Base-by-base conservation (phyloP, 2,329 filamentous ascomycete species). In the Beauveria sp. region DNA sequence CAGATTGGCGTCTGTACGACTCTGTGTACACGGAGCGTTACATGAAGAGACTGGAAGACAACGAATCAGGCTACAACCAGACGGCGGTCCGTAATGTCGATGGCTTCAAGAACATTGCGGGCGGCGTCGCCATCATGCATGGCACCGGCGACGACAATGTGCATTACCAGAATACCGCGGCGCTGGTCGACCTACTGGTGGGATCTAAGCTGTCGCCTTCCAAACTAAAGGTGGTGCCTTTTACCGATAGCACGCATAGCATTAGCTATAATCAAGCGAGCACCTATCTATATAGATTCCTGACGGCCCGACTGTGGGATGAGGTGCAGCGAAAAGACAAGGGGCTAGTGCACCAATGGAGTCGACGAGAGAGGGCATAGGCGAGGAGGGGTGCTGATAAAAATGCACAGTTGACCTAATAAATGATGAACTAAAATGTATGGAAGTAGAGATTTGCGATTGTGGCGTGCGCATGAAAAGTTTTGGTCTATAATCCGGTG, bases 1-100 rank as follows among this genome's bases (percentile, higher is more conserved):
- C 78, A 2, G 87, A 90, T 73, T 89, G 85, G 84, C 80, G 86
- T 1, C 85, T 89, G 74, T 90, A 90, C 71, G 86, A 90, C 70
- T 82, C 79, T 60, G 83, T 89, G 77, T 90, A 89, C 70, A 88
- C 87, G 0, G 87, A 90, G 71, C 81, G 87, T 12, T 90, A 88
- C 74, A 89, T 90, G 86, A 88, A 88, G 73, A 82, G 78, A 1
- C 77, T 80, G 1, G 73, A 75, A 3, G 72, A 74, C 46, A 89
- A 89, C 67, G 74, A 73, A 0, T 81, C 72, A 0, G 86, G 86
- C 34, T 90, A 90, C 73, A 80, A 81, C 62, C 75, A 77, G 57
- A 83, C 83, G 0, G 85, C 85, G 0, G 84, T 89, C 2, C 79
- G 80, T 62, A 77, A 83, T 3, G 71, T 78, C 0, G 75, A 75